phyloP scores from a whole-genome alignment of 495 filamentous ascomycete genomes.

The Aspergillus homomorphus region DNA sequence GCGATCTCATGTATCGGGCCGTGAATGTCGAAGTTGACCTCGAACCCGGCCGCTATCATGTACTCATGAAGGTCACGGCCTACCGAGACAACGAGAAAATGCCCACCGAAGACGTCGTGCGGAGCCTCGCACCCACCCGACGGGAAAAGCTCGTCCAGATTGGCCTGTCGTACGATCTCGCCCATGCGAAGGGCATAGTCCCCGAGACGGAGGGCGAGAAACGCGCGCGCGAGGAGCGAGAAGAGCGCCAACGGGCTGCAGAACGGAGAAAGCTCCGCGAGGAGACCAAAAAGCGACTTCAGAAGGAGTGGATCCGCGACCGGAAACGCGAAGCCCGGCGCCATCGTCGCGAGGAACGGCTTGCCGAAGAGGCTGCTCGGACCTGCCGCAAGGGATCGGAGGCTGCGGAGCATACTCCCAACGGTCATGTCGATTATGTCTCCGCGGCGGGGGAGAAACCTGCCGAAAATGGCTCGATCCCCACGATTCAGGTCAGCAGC shows the following conservation, averaged over 20 bases:
- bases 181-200: conserved; percentile 72
- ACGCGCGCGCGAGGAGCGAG: conserved; percentile 39
- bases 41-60: conserved; percentile 75
- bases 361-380: conserved; percentile 7
- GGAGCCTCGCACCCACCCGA: conserved; percentile 54
- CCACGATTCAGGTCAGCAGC: conserved; percentile 35
- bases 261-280: conserved; percentile 43
- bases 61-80: conserved; percentile 78
- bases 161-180: conserved; percentile 78
- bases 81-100: conserved; percentile 46
- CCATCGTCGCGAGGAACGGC: conserved; percentile 30
- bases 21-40: conserved; percentile 80
- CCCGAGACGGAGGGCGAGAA: conserved; percentile 65
- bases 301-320: conserved; percentile 51
- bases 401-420: conserved; percentile 27
- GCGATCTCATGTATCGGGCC: conserved; percentile 69
- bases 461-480: conserved; percentile 24
- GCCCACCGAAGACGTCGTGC: conserved; percentile 67
- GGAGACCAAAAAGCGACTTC: conserved; percentile 41
- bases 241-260: conserved; percentile 42
- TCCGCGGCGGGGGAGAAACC: conserved; percentile 18
- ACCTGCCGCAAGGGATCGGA: conserved; percentile 23
- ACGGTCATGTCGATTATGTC: conserved; percentile 23
- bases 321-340: conserved; percentile 48
- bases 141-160: conserved; percentile 83